Conservation (phyloP, 768 basidiomycete species). For the Hericium coralloides region DNA sequence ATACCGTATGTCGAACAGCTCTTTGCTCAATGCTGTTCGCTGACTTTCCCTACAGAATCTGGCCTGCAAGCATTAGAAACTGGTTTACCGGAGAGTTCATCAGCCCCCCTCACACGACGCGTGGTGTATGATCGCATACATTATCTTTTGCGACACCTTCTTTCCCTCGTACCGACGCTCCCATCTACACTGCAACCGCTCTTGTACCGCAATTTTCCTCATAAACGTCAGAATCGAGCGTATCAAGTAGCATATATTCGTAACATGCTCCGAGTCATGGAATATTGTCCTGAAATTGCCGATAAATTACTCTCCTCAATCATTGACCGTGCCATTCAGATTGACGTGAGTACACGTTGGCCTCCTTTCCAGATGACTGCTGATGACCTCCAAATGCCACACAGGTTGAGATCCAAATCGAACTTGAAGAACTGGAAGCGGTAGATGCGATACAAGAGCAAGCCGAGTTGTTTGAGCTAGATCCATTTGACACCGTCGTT, state of each 20-base stretch:
- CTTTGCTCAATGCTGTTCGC: conserved; percentile 5
- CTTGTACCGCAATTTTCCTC: conserved; percentile 80
- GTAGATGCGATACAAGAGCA: conserved; percentile 38
- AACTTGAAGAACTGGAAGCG: conserved; percentile 84
- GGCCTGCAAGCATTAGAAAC: conserved; percentile 55
- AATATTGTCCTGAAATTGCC: conserved; percentile 81
- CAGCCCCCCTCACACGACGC: conserved; percentile 67
- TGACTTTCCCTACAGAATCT: conserved; percentile 43
- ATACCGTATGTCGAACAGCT: conserved; percentile 54
- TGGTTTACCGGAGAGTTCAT: conserved; percentile 53
- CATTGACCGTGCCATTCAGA: conserved; percentile 89
- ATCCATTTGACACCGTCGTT: conserved; percentile 78
- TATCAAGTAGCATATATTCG: conserved; percentile 85
- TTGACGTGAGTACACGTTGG: conserved; percentile 52
- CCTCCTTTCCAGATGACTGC: neutral
- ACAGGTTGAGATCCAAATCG: conserved; percentile 95
- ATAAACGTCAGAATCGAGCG: conserved; percentile 78
- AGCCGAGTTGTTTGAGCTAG: conserved; percentile 60
- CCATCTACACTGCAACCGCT: conserved; percentile 81
- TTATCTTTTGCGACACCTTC: conserved; percentile 74
- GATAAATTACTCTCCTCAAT: conserved; percentile 82
- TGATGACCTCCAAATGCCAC: neutral
- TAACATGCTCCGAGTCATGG: conserved; percentile 73
- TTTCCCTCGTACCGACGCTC: conserved; percentile 86
- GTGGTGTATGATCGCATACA: conserved; percentile 84